Conservation (phyloP, 2,329 filamentous ascomycete genomes). For the Aspergillus amoenus region DNA sequence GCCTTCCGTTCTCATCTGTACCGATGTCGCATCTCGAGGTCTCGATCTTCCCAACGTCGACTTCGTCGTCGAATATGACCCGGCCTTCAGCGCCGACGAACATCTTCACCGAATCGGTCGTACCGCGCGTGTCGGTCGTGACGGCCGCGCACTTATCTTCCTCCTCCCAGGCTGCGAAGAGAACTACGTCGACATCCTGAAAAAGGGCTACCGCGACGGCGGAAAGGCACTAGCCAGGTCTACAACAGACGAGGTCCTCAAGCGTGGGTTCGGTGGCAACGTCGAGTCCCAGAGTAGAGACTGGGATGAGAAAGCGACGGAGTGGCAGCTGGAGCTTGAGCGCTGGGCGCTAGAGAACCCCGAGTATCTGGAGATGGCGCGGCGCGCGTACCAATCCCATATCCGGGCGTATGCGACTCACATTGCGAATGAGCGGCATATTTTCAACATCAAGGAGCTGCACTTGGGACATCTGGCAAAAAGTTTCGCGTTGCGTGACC, state of each 20-base stretch:
- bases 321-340: conserved; percentile 66
- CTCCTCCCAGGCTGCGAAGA: conserved; percentile 89
- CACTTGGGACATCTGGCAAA: conserved; percentile 94
- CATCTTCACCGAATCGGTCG: conserved; percentile 93
- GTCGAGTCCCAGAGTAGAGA: conserved; percentile 45
- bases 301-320: conserved; percentile 67
- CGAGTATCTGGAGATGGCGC: conserved; percentile 74
- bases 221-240: conserved; percentile 64
- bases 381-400: conserved; percentile 86
- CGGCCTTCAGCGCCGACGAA: conserved; percentile 88
- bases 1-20: conserved; percentile 83
- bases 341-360: conserved; percentile 64
- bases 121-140: conserved; percentile 86
- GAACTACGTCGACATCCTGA: conserved; percentile 77
- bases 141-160: conserved; percentile 85
- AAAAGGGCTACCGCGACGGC: conserved; percentile 65
- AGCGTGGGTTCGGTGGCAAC: conserved; percentile 60
- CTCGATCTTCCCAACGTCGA: conserved; percentile 95
- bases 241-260: conserved; percentile 65
- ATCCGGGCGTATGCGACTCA: conserved; percentile 95
- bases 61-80: conserved; percentile 92
- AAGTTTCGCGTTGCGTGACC: conserved; percentile 85
- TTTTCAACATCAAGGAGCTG: conserved; percentile 88
- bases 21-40: conserved; percentile 92
- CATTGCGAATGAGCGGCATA: conserved; percentile 75